phyloP scores from a whole-genome alignment of 1,284 basidiomycete species.

The Microbotryomycetes sp. region DNA sequence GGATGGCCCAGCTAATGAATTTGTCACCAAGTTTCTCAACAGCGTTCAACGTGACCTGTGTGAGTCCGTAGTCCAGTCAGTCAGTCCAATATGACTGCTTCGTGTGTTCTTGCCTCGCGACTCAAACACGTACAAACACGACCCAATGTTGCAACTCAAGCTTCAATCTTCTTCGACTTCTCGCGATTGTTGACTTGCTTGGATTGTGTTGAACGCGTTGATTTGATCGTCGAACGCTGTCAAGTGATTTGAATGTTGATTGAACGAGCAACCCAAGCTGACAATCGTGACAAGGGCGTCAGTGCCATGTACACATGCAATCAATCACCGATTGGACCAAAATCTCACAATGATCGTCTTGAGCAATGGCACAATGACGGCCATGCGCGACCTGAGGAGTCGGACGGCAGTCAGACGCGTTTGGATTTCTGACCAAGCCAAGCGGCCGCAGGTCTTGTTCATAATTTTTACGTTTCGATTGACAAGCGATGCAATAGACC shows the following conservation, averaged over 20 bases:
- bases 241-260: not conserved
- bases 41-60: constrained; percentile 8
- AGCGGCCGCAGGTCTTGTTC: not conserved
- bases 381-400: too few relatives aligned
- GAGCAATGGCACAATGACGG: not conserved
- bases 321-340: too few relatives aligned
- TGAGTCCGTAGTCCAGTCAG: too few relatives aligned
- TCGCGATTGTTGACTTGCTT: not conserved
- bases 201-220: not conserved
- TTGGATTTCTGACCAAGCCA: too few relatives aligned
- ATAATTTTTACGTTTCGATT: not conserved
- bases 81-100: not conserved
- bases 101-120: not conserved
- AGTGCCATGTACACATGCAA: too few relatives aligned
- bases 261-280: too few relatives aligned
- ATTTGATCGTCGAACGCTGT: not conserved
- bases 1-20: constrained; percentile 8
- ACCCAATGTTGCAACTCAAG: constrained; percentile 14
- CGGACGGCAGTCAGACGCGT: too few relatives aligned
- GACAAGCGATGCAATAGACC: too few relatives aligned
- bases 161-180: constrained; percentile 5
- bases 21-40: constrained; percentile 14
- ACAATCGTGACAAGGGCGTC: too few relatives aligned
- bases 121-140: constrained; percentile 23
- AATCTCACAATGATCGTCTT: not conserved